Evolutionary conservation across 1,284 basidiomycete genomes (phyloP), one percentile per base, ranked within the genome.

Genomic region (Schizophyllum commune): DNA sequence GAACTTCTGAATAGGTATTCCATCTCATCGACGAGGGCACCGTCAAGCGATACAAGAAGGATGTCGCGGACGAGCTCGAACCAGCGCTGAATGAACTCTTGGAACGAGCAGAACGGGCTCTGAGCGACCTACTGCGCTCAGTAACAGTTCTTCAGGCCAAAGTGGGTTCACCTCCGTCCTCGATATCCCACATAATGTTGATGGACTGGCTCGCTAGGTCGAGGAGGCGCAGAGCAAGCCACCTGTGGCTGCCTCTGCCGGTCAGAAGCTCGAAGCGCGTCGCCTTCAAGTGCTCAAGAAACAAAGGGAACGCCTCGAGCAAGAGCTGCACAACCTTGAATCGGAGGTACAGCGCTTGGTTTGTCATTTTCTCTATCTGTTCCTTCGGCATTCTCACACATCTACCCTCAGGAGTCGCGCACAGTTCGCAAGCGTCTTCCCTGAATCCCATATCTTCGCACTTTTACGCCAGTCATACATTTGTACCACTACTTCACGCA

Each of bases 1-100:
- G 9, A 27, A 21, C 27, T 15, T 55, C 53, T 4, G 3, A 22
- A 53, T 64, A 91, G 89, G 83, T 89, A 0, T 91, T 88, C 67
- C 72, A 88, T 7, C 79, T 91, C 21, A 77, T 89, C 1, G 83
- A 86, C 63, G 89, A 91, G 70, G 78, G 75, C 13, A 89, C 84
- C 0, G 80, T 91, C 21, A 79, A 80, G 59, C 79, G 75, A 72
- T 90, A 91, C 73, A 88, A 90, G 66, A 74, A 84, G 1, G 86
- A 87, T 61, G 76, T 91, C 20, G 83, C 82, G 1, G 88, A 89
- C 59, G 89, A 91, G 70, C 83, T 91, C 11, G 89, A 91, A 64
- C 89, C 89, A n/a, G 82, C 86, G 33, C 85, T 91, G 27, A 82
- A 78, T 57, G 88, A 90, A 65, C 80, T 91, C 20, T 79, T 90